Evolutionary conservation across 306 rosid species (phyloP).

Genomic region (Rosa lucieae): DNA sequence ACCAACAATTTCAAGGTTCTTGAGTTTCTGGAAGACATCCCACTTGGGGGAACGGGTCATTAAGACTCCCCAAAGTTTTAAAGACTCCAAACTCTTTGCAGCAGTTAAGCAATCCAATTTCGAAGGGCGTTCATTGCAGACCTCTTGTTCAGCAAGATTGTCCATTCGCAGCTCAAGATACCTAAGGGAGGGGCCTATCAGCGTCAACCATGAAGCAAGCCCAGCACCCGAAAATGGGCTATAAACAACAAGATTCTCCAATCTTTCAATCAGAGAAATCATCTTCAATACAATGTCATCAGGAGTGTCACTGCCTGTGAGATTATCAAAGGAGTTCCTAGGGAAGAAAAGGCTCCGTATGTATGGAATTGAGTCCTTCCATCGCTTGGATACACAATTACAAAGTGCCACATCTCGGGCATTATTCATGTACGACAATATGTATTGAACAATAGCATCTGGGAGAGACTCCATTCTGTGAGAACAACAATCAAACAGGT

Average conservation of each 20-base stretch:
- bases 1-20: slow-evolving; percentile 82
- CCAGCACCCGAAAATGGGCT: slow-evolving; percentile 76
- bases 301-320: slow-evolving; percentile 35
- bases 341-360: slow-evolving; percentile 72
- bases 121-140: slow-evolving; percentile 51
- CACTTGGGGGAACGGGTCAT: slow-evolving; percentile 68
- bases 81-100: slow-evolving; percentile 67
- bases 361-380: slow-evolving; percentile 70
- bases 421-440: slow-evolving; percentile 61
- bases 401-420: slow-evolving; percentile 82
- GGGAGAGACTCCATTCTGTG: slow-evolving; percentile 82
- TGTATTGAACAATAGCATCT: slow-evolving; percentile 72
- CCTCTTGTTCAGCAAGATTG: slow-evolving; percentile 51
- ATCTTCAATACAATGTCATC: slow-evolving; percentile 68
- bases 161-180: slow-evolving; percentile 91
- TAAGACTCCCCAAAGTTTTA: slow-evolving; percentile 92
- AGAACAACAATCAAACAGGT: slow-evolving; percentile 26
- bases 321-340: slow-evolving; percentile 69
- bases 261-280: slow-evolving; percentile 50
- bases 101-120: slow-evolving; percentile 63
- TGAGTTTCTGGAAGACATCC: slow-evolving; percentile 67
- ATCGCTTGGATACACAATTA: slow-evolving; percentile 81
- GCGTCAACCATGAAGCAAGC: slow-evolving; percentile 77
- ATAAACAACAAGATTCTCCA: slow-evolving; percentile 79
- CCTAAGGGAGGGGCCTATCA: slow-evolving; percentile 51